phyloP scores from a whole-genome alignment of 148 eudicot genomes.

The Cornus florida region DNA sequence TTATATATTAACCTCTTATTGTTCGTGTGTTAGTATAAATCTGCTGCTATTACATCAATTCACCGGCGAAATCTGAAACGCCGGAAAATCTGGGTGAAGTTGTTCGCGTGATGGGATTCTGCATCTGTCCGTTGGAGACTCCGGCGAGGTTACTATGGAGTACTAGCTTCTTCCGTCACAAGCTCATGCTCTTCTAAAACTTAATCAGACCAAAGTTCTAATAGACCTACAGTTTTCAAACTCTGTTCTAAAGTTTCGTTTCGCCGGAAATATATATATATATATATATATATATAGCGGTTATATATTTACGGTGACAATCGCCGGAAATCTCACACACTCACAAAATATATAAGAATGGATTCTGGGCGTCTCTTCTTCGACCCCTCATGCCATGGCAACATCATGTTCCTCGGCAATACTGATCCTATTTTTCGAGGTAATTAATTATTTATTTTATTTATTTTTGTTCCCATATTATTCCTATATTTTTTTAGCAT shows the following conservation, averaged over 20 bases:
- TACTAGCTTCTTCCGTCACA: conserved; percentile 86
- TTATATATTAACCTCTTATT: not conserved
- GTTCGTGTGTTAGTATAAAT: too few relatives aligned
- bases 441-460: conserved; percentile 6
- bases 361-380: conserved; percentile 54
- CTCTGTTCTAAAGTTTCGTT: conserved; percentile 2
- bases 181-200: conserved; percentile 72
- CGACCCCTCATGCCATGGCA: conserved; percentile 40
- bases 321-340: conserved; percentile 14
- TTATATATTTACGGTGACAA: not conserved
- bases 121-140: conserved; percentile 68
- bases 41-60: not conserved
- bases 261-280: conserved; percentile 17
- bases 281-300: not conserved
- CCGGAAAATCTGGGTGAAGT: conserved; percentile 15
- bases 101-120: conserved; percentile 64
- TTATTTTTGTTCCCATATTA: not conserved
- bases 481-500: too few relatives aligned
- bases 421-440: conserved; percentile 54
- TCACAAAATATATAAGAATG: conserved; percentile 21
- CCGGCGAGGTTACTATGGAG: conserved; percentile 87
- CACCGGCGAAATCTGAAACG: conserved; percentile 6
- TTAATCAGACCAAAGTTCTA: not conserved
- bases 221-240: not conserved
- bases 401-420: conserved; percentile 56